Base-by-base conservation (phyloP, 305 asterid species). In the Fraxinus dipetala region DNA sequence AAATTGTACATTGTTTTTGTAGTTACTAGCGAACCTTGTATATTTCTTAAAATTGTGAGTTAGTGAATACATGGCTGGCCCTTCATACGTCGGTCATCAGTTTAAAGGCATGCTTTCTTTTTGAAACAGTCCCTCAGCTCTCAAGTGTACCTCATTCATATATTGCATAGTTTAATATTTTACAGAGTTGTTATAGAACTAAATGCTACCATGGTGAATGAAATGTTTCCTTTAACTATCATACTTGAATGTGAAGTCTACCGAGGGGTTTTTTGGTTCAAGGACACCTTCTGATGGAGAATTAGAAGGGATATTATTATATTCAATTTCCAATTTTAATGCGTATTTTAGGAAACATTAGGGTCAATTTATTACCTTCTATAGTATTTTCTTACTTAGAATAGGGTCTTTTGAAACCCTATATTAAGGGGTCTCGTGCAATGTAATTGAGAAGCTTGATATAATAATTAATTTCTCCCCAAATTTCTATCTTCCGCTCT, bases 31-130 rank as follows among this genome's bases (percentile, higher is more conserved):
- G 86, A 83, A 87, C 65, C 81, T 69, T 89, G 91, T 93, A 91
- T 89, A 91, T 87, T 89, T 88, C 76, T 61, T 82, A 83, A 83
- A 79, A 16, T 79, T 79, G 83, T 88, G 73, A 86, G 51, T 67
- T 85, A 86, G 88, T 87, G 83, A 78, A 83, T 79, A 86, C 88
- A 87, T 84, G 89, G 92, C 18, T 74, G 90, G 83, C 92, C 89
- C 86, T 87, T 89, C 89, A 86, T 77, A 81, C 81, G 84, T 77
- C 65, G 86, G 85, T 82, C 90, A 86, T 85, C 85, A 87, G 90
- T 85, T 82, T 85, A 82, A 85, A 86, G 75, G 28, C 74, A 75
- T 54, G 76, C 83, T 65, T 80, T 63, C 83, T 61, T 51, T 75
- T 79, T 80, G 72, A 80, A 87, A 82, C 63, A 70, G 34, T 67